Evolutionary conservation across 371 early-diverging fungal genomes (phyloP).

Genomic region (Chytridium lagenaria): DNA sequence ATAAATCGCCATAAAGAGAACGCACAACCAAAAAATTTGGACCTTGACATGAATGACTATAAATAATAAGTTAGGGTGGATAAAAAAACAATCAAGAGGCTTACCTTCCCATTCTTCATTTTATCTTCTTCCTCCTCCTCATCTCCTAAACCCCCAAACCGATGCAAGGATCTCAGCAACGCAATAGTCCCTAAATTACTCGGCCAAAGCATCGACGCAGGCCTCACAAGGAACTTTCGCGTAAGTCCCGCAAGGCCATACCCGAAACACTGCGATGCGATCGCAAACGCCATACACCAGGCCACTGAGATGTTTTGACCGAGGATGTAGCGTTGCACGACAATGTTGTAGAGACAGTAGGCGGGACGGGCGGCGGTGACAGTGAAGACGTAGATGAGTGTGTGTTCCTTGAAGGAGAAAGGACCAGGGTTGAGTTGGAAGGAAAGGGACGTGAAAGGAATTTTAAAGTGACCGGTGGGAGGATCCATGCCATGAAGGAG

Average conservation of each 20-base stretch:
- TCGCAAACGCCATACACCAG: constrained; percentile 28
- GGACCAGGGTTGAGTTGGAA: constrained; percentile 39
- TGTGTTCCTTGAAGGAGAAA: constrained; percentile 35
- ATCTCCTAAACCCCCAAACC: neutral
- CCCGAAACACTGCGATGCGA: constrained; percentile 61
- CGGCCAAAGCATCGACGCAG: constrained; percentile 89
- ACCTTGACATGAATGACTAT: constrained; percentile 36
- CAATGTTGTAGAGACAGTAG: constrained; percentile 37
- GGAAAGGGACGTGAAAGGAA: neutral
- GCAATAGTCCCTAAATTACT: constrained; percentile 71
- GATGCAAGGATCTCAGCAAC: constrained; percentile 74
- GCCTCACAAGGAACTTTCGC: constrained; percentile 78
- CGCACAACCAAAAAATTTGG: constrained; percentile 33
- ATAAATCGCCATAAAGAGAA: constrained; percentile 26
- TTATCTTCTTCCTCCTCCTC: constrained; percentile 1
- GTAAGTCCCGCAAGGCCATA: constrained; percentile 83
- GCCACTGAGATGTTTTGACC: neutral
- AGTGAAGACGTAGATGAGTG: constrained; percentile 27
- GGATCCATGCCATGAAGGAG: constrained; percentile 63
- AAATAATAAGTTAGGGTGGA: neutral
- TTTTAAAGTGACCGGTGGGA: constrained; percentile 53
- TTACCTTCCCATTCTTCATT: neutral
- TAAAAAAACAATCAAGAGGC: neutral
- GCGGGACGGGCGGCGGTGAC: constrained; percentile 22
- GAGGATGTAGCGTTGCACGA: constrained; percentile 30